Evolutionary conservation across 2,329 filamentous ascomycete genomes (phyloP).

Genomic region (Hirsutella thompsonii): DNA sequence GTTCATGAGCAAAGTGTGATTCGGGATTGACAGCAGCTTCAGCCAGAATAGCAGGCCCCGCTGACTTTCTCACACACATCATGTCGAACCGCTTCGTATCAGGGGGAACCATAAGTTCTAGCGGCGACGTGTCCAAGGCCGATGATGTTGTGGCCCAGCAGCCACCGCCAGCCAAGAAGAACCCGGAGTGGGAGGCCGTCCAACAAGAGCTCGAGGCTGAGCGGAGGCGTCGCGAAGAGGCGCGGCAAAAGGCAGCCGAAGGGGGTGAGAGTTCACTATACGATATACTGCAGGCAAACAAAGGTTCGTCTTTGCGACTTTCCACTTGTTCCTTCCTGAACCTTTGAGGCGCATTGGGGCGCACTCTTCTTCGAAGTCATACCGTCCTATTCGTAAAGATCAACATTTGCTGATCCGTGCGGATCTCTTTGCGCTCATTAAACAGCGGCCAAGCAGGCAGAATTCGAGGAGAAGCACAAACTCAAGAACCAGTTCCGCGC

Average conservation of each 20-base stretch:
- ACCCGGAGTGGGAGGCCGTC: slow-evolving; percentile 49
- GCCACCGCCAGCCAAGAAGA: slow-evolving; percentile 7
- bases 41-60: no score
- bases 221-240: slow-evolving; percentile 38
- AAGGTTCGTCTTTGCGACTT: slow-evolving; percentile 36
- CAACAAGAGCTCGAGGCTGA: slow-evolving; percentile 52
- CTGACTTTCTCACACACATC: no score
- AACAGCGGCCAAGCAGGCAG: slow-evolving; percentile 65
- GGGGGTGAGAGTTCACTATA: slow-evolving; percentile 50
- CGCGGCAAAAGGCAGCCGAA: slow-evolving; percentile 27
- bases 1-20: not conserved
- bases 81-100: slow-evolving; percentile 46
- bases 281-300: slow-evolving; percentile 70
- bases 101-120: slow-evolving; percentile 13
- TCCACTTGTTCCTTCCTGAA: no score
- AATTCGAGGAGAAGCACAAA: slow-evolving; percentile 61
- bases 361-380: no score
- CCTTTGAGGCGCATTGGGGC: no score
- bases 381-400: no score
- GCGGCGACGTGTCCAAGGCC: not conserved
- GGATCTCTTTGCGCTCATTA: not conserved
- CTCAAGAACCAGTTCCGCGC: slow-evolving; percentile 67
- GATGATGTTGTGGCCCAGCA: slow-evolving; percentile 6
- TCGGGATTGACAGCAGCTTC: no score
- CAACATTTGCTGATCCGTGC: no score